These are phyloP conservation scores for Phytophthora agathidicida DNA, from an alignment of 352 stramenopile genomes.

Conservation along the genomic window DNA sequence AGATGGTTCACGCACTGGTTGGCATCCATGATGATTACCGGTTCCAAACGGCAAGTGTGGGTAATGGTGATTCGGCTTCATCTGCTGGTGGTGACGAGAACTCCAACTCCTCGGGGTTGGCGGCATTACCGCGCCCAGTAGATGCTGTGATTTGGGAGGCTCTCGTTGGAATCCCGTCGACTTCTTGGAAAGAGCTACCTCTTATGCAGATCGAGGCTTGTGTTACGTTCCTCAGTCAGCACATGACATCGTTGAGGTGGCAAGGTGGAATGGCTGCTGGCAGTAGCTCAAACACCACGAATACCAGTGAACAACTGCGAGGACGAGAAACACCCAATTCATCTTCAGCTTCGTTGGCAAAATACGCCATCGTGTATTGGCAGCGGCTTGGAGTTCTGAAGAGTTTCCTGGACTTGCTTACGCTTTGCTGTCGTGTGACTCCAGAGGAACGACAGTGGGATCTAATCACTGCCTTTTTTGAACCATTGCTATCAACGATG, in stretches of 20 bases:
- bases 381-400: constrained; percentile 78
- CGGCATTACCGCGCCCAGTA: constrained; percentile 52
- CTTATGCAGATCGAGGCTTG: constrained; percentile 49
- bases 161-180: constrained; percentile 52
- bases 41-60: constrained; percentile 46
- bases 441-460: constrained; percentile 72
- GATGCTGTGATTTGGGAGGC: constrained; percentile 77
- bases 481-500: constrained; percentile 78
- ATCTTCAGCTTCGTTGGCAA: constrained; percentile 8
- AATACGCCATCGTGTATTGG: constrained; percentile 71
- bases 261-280: constrained; percentile 40
- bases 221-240: constrained; percentile 63
- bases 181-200: constrained; percentile 53
- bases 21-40: constrained; percentile 84
- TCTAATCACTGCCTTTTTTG: constrained; percentile 75
- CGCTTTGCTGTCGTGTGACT: constrained; percentile 62
- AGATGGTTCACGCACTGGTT: constrained; percentile 79
- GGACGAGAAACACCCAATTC: constrained; percentile 15
- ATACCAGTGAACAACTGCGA: constrained; percentile 13
- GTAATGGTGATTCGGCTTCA: constrained; percentile 15
- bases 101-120: constrained; percentile 8
- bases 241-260: constrained; percentile 68
- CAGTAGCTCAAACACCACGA: constrained; percentile 1
- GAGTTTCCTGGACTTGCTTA: constrained; percentile 80
- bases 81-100: constrained; percentile 9